Conservation (phyloP, 2,329 filamentous ascomycete species). For the Dothistroma septosporum region DNA sequence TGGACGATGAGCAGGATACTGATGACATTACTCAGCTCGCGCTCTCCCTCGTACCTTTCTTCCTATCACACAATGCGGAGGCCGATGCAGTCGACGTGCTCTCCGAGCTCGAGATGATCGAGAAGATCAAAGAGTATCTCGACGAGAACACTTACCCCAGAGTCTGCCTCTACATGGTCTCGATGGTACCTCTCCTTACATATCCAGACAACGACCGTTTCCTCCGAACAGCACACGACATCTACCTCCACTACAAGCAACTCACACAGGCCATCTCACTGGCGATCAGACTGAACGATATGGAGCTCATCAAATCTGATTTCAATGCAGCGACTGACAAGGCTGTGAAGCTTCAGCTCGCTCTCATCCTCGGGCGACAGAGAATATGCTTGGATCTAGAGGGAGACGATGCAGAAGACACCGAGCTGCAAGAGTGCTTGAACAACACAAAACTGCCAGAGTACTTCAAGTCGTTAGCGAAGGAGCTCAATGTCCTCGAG, state of each 20-base stretch:
- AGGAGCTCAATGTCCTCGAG: conserved; percentile 94
- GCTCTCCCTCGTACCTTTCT: conserved; percentile 81
- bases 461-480: conserved; percentile 88
- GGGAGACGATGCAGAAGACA: conserved; percentile 63
- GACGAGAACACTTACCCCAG: conserved; percentile 91
- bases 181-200: conserved; percentile 95
- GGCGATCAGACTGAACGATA: conserved; percentile 87
- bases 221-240: conserved; percentile 83
- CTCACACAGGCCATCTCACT: conserved; percentile 89
- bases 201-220: conserved; percentile 97
- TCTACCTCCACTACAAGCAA: conserved; percentile 91
- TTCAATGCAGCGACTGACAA: conserved; percentile 77
- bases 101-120: conserved; percentile 96
- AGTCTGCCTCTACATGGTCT: conserved; percentile 97
- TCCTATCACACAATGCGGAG: conserved; percentile 95
- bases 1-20: conserved; percentile 78
- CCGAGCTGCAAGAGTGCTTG: conserved; percentile 74
- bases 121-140: conserved; percentile 80
- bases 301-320: conserved; percentile 69
- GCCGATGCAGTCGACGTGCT: conserved; percentile 95
- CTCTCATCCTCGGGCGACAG: conserved; percentile 87
- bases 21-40: conserved; percentile 83
- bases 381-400: conserved; percentile 74
- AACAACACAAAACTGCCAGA: conserved; percentile 84
- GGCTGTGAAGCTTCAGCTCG: conserved; percentile 85